These are phyloP conservation scores for Colletotrichum neosansevieriae DNA, from an alignment of 2,329 filamentous ascomycete species.

Conservation along the genomic window DNA sequence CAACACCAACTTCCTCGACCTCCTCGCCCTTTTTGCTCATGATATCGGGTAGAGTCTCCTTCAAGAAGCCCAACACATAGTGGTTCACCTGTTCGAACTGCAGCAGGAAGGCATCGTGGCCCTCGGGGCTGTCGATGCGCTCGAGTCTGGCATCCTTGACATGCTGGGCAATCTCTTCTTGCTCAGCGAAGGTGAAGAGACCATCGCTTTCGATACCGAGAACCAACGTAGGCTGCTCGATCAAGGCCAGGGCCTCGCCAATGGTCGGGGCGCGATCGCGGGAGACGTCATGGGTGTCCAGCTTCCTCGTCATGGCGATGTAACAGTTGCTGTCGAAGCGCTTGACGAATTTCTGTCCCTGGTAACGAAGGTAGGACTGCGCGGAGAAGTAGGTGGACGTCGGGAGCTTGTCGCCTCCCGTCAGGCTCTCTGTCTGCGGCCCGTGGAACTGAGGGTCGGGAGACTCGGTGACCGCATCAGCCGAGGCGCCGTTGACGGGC, in stretches of 20 bases:
- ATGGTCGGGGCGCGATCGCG: slow-evolving; percentile 78
- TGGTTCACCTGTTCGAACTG: slow-evolving; percentile 98
- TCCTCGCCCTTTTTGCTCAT: slow-evolving; percentile 73
- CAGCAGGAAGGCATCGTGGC: slow-evolving; percentile 94
- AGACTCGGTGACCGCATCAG: slow-evolving; percentile 46
- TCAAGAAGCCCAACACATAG: slow-evolving; percentile 86
- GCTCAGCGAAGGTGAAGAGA: slow-evolving; percentile 96
- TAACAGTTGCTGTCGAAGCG: slow-evolving; percentile 99
- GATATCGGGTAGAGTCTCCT: slow-evolving; percentile 86
- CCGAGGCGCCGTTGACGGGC: slow-evolving; percentile 41
- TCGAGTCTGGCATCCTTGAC: slow-evolving; percentile 83
- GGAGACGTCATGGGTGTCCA: slow-evolving; percentile 96
- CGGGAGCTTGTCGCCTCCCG: slow-evolving; percentile 63
- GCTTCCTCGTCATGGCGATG: slow-evolving; percentile 97
- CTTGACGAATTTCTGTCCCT: slow-evolving; percentile 95
- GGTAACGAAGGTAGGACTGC: slow-evolving; percentile 96
- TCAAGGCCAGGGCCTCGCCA: slow-evolving; percentile 80
- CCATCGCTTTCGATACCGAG: slow-evolving; percentile 96
- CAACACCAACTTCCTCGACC: slow-evolving; percentile 64
- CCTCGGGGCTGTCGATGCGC: slow-evolving; percentile 93
- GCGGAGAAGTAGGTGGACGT: slow-evolving; percentile 95
- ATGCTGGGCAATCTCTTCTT: slow-evolving; percentile 87
- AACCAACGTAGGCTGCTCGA: slow-evolving; percentile 90
- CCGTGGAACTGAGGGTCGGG: slow-evolving; percentile 79
- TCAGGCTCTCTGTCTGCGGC: slow-evolving; percentile 61